A percentile compares a stretch with the other conserved stretches of the same genome.
phyloP scores from a whole-genome alignment of 2,329 filamentous ascomycete genomes.

The Colletotrichum sp. region DNA sequence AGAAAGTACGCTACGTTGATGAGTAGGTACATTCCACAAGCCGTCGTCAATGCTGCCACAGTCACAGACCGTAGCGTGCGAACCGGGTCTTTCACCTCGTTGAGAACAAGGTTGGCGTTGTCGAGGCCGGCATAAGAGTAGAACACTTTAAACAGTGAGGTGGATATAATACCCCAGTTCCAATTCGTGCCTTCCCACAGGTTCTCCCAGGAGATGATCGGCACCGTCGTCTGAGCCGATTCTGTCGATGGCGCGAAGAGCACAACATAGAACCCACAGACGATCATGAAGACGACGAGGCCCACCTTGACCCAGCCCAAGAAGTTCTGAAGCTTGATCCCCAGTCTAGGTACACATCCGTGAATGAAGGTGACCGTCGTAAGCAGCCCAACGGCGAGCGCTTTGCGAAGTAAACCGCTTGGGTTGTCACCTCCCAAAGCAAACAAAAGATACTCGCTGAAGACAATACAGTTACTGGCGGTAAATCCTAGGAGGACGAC shows the following conservation, averaged over 20 bases:
- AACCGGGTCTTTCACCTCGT: constrained; percentile 73
- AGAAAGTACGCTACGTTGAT: constrained; percentile 68
- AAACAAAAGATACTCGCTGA: constrained; percentile 69
- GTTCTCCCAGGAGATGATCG: constrained; percentile 48
- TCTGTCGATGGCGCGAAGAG: constrained; percentile 39
- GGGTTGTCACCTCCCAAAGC: constrained; percentile 57
- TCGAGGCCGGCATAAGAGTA: constrained; percentile 72
- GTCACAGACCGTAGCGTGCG: constrained; percentile 68
- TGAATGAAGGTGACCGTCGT: constrained; percentile 64
- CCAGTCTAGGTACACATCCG: constrained; percentile 59
- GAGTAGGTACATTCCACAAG: constrained; percentile 69
- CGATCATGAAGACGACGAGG: constrained; percentile 64
- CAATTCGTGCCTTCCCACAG: constrained; percentile 71
- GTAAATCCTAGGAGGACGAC: constrained; percentile 71
- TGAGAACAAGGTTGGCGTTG: constrained; percentile 74
- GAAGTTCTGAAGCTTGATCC: constrained; percentile 64
- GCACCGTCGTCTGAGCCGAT: background rate
- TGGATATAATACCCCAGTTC: constrained; percentile 72
- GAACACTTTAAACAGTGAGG: constrained; percentile 71
- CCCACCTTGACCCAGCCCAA: constrained; percentile 69
- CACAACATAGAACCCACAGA: constrained; percentile 66
- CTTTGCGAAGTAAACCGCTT: constrained; percentile 56
- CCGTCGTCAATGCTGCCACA: constrained; percentile 63
- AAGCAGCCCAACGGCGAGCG: constrained; percentile 61
- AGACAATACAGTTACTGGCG: constrained; percentile 73